A percentile compares a stretch with the other conserved stretches of the same genome.
Conservation (phyloP, 352 stramenopile species). For the Globisporangium yorkense region DNA sequence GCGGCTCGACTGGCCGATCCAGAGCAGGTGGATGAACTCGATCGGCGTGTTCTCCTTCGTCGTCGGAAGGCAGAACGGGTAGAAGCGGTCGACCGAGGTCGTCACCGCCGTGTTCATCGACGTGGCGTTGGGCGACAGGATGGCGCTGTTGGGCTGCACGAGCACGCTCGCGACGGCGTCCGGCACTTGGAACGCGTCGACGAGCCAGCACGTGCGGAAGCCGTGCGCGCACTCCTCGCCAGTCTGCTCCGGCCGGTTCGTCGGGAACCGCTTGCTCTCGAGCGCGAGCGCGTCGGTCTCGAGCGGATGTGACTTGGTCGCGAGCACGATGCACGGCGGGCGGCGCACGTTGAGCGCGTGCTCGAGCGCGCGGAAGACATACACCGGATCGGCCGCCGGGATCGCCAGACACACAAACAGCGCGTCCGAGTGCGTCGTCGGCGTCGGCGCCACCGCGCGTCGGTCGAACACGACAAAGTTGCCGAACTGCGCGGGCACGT, state of each 20-base stretch:
- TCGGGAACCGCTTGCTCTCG: slow-evolving; percentile 32
- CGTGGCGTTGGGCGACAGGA: slow-evolving; percentile 81
- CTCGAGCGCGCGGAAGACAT: slow-evolving; percentile 71
- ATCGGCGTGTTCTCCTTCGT: slow-evolving; percentile 89
- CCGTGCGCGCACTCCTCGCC: slow-evolving; percentile 83
- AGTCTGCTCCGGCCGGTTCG: slow-evolving; percentile 89
- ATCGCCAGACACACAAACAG: slow-evolving; percentile 46
- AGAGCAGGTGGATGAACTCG: slow-evolving; percentile 91
- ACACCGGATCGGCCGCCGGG: slow-evolving; percentile 28
- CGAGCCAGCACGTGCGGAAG: slow-evolving; percentile 86
- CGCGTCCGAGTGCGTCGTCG: slow-evolving; percentile 39
- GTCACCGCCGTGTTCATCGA: slow-evolving; percentile 83
- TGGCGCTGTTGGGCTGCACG: slow-evolving; percentile 72
- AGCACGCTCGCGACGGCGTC: slow-evolving; percentile 41
- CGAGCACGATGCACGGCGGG: slow-evolving; percentile 78
- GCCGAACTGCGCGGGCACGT: slow-evolving; percentile 90
- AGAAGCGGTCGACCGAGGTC: slow-evolving; percentile 81
- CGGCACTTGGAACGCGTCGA: slow-evolving; percentile 42
- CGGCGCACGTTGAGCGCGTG: slow-evolving; percentile 86
- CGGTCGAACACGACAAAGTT: slow-evolving; percentile 87
- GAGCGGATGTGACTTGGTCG: slow-evolving; percentile 19
- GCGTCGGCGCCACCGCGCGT: slow-evolving; percentile 41
- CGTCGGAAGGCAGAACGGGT: slow-evolving; percentile 91
- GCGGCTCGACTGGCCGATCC: slow-evolving; percentile 79
- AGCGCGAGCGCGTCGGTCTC: slow-evolving; percentile 18